Base-by-base conservation (phyloP, 1,139 yeast genomes). In the Suhomyces kunorum region DNA sequence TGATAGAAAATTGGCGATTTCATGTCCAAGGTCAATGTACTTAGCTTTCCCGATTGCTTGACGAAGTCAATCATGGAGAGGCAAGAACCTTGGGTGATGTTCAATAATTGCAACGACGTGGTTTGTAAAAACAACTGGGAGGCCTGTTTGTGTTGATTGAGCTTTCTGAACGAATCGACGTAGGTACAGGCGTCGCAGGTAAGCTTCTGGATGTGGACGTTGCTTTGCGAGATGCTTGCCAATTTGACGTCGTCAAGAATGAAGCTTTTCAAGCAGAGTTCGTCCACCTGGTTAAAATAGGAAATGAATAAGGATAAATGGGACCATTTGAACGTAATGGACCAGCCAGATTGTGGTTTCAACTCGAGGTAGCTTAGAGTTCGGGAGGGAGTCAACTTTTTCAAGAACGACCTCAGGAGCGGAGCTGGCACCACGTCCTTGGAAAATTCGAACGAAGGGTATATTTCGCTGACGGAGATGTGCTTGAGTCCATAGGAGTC, bases 371-470 rank as follows among this genome's bases (percentile, higher is more conserved):
- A 43, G 4, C 40, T 38, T 3, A 68, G 50, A 2, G 48, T 44
- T 36, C 72, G 52, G 8, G 49, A 50, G 5, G 57, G 57, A 27
- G 48, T 46, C 4, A 48, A 42, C 24, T 47, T 47, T 39, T 51
- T 54, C 51, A 40, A 39, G 13, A 36, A 22, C 7, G 16, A 5
- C 16, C 22, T 17, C 8, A 16, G 34, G 6, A 18, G 8, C 17
- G 36, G 38, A 5, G 30, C 9, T 1, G 39, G 36, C 3, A 33
- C 42, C 26, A 45, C 42, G 32, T 54, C 58, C 8, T 55, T 51
- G 3, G 76, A 75, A 39, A 80, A 76, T 30, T 62, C 66, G 51
- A 80, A 80, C 18, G 68, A 71, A 2, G 81, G 81, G 4, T 80
- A 71, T 1, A 80, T 68, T 40, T 78, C 75, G 14, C 62, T 59